Evolutionary conservation across 1,139 yeast genomes (phyloP), one percentile per base, ranked within the genome.

Genomic region (Maudiozyma humilis): DNA sequence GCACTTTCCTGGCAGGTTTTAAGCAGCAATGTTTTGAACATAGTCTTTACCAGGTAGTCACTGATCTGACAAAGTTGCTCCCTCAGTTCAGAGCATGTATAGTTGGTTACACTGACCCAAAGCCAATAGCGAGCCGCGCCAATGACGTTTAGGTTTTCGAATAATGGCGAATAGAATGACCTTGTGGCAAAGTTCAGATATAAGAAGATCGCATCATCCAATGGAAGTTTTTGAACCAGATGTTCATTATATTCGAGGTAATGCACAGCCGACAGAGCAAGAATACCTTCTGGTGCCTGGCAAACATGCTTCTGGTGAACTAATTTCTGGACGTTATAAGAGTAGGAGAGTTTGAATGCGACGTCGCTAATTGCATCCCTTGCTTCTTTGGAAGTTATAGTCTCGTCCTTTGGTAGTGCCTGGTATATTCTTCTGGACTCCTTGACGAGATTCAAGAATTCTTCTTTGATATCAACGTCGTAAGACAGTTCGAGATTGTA

Each of bases 381-480:
- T 2, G 61, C 55, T 30, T 59, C 56, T 17, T 51, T 52, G 27
- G 57, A 54, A 2, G 51, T 51, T 2, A 57, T 45, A 1, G 69
- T 59, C 2, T 54, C 48, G 5, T 57, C 56, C 15, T 64, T 53
- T 15, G 63, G 60, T 19, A 61, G 43, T 14, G 55, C 52, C 16
- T 48, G 48, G 36, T 62, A 60, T 12, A 62, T 56, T 18, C 49
- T 44, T 18, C 44, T 57, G 14, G 61, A 53, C 30, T 55, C 60
- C 19, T 46, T 42, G 14, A 54, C 33, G 34, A 55, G 48, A 2
- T 68, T 59, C 3, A 57, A 53, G 47, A 84, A 73, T 31, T 63
- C 61, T 1, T 57, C 59, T 10, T 64, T 62, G 30, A 79, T 63
- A 43, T 80, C 77, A 42, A 87, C 57, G 60, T 88, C 96, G 38